Conservation (phyloP, 2,329 filamentous ascomycete genomes). For the Fusarium abutilonis region DNA sequence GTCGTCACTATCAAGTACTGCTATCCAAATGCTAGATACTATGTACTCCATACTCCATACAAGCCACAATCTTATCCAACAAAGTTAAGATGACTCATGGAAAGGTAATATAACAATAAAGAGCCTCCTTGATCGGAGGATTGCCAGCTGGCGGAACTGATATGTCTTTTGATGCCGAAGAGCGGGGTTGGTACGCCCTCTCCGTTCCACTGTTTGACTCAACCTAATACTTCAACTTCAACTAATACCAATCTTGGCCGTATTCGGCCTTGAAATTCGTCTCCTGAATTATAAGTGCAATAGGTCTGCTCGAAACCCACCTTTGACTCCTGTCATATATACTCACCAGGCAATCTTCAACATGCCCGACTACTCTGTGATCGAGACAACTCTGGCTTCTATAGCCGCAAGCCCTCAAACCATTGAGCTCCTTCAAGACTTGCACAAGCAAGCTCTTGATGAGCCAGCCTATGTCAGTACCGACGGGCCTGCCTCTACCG, state of each 20-base stretch:
- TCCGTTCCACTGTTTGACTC: constrained; percentile 1
- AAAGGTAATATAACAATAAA: neutral
- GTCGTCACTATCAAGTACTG: neutral
- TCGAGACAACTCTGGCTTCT: constrained; percentile 48
- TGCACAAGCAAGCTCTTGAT: constrained; percentile 47
- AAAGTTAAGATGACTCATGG: neutral
- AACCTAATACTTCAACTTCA: neutral
- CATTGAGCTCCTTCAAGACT: constrained; percentile 43
- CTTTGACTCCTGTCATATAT: neutral
- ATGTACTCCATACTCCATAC: neutral
- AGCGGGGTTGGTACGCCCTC: constrained; percentile 16
- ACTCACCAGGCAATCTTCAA: neutral
- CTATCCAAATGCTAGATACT: neutral
- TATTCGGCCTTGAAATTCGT: neutral
- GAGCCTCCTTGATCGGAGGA: neutral
- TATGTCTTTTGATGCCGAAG: constrained; percentile 10
- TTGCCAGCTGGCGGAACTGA: neutral
- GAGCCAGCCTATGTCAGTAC: constrained; percentile 48
- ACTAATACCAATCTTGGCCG: neutral
- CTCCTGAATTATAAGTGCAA: neutral
- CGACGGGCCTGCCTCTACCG: constrained; percentile 28
- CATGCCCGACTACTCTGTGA: constrained; percentile 32
- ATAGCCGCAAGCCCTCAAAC: constrained; percentile 44
- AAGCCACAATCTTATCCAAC: neutral
- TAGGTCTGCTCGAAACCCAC: neutral